Evolutionary conservation across 345 rosid species (phyloP), one percentile per base, ranked within the genome.

Genomic region (Ceriops tagal): DNA sequence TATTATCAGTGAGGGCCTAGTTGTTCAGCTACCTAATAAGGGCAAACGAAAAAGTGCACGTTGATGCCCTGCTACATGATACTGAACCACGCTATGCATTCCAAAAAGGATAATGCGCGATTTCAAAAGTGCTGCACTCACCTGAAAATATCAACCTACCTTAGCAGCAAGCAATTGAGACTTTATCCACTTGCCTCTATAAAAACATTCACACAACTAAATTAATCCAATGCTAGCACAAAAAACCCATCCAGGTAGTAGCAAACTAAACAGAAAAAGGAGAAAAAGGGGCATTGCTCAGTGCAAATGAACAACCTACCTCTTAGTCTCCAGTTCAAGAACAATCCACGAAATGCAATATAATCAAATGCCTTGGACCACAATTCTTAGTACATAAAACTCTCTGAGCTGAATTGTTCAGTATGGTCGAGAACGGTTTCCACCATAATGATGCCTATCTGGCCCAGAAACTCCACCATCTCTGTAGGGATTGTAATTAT

Each of bases 351-450:
- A 80, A 71, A 75, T 55, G 79, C 77, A 80, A 79, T 70, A 80
- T 63, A 74, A 83, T 70, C 74, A 89, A 78, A 83, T 71, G 68
- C 75, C 79, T 69, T 67, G 73, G 77, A 80, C 70, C 86, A 83
- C 72, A 82, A 81, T 73, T 81, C 83, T 72, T 85, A 85, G 83
- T 87, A 86, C 88, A 87, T 80, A 83, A 85, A 78, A 77, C 58
- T 73, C 74, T 64, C 74, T 58, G 73, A 64, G 84, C 74, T 31
- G 68, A 70, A 55, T 69, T 39, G 64, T 73, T 86, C 86, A 92
- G 77, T 92, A 96, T 16, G 99, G 99, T 28, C 97, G 93, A 0
- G 96, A 85, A 20, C 98, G 95, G 71, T 90, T 96, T 73, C 98
- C 98, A 64, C 98, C 93, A 77, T 81, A 82, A 65, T 85, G 70